Conservation (phyloP, 1,284 basidiomycete genomes). For the Papiliotrema terrestris region DNA sequence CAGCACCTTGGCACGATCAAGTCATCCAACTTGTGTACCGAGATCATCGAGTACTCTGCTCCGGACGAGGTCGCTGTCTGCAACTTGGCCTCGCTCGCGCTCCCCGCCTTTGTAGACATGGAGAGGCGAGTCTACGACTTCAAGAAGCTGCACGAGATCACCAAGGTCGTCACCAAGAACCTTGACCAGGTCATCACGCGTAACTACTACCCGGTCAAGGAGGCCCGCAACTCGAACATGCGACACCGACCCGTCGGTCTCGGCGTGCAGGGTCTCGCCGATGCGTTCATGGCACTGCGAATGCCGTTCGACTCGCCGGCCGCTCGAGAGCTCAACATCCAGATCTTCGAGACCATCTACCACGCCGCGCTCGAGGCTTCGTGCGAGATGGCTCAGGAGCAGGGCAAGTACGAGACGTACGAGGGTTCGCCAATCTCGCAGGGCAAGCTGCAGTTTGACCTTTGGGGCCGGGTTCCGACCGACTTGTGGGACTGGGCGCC, state of each 20-base stretch:
- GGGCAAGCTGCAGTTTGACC: slow-evolving; percentile 89
- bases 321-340: slow-evolving; percentile 83
- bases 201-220: slow-evolving; percentile 78
- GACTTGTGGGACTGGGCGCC: slow-evolving; percentile 92
- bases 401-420: slow-evolving; percentile 89
- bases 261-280: slow-evolving; percentile 97
- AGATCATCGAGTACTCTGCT: slow-evolving; percentile 97
- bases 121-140: slow-evolving; percentile 69
- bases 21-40: slow-evolving; percentile 97
- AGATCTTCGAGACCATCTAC: slow-evolving; percentile 99
- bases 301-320: slow-evolving; percentile 91
- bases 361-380: slow-evolving; percentile 92
- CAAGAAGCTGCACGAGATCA: slow-evolving; percentile 87
- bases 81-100: slow-evolving; percentile 95
- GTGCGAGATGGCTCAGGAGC: slow-evolving; percentile 75
- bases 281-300: slow-evolving; percentile 95
- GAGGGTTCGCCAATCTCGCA: slow-evolving; percentile 83
- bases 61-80: slow-evolving; percentile 99
- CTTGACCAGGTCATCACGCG: slow-evolving; percentile 61
- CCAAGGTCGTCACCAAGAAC: slow-evolving; percentile 90
- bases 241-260: slow-evolving; percentile 97
- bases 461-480: slow-evolving; percentile 92
- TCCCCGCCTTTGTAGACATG: slow-evolving; percentile 78
- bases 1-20: slow-evolving; percentile 99
- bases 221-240: slow-evolving; percentile 90